Conservation (phyloP, 495 filamentous ascomycete genomes). For the Articulospora tetracladia region DNA sequence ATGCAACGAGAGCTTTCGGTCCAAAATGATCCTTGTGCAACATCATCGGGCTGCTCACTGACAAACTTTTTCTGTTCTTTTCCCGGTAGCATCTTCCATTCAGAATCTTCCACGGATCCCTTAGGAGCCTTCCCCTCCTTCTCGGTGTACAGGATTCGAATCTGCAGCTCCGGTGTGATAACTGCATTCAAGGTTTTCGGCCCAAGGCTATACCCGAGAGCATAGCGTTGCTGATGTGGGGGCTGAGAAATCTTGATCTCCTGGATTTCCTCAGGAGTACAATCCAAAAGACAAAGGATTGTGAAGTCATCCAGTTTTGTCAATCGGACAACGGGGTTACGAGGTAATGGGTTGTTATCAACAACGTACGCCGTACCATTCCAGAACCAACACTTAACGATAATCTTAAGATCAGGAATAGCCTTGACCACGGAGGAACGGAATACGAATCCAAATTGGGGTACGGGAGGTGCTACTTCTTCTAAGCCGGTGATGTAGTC, state of each 20-base stretch:
- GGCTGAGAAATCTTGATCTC: constrained; percentile 5
- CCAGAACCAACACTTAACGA: neutral
- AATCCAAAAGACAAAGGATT: constrained; percentile 5
- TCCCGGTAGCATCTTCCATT: neutral
- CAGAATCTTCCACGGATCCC: neutral
- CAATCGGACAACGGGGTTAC: neutral
- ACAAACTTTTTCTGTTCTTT: neutral
- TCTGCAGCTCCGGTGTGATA: neutral
- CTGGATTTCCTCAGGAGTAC: neutral
- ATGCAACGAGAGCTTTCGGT: neutral
- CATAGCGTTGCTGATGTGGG: constrained; percentile 9
- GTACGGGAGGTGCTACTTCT: neutral
- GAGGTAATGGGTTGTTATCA: neutral
- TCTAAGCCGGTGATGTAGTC: neutral
- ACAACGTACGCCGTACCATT: neutral
- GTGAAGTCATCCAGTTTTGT: constrained; percentile 1
- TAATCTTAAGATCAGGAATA: constrained; percentile 7
- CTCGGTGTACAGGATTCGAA: neutral
- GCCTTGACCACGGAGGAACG: neutral
- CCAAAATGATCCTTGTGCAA: neutral
- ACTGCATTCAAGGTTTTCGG: neutral
- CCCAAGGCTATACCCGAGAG: neutral
- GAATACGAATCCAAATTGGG: constrained; percentile 6
- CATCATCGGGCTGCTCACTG: neutral
- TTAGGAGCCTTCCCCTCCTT: neutral